phyloP scores from a whole-genome alignment of 1,139 yeast genomes.

The Starmera stellimalicola region DNA sequence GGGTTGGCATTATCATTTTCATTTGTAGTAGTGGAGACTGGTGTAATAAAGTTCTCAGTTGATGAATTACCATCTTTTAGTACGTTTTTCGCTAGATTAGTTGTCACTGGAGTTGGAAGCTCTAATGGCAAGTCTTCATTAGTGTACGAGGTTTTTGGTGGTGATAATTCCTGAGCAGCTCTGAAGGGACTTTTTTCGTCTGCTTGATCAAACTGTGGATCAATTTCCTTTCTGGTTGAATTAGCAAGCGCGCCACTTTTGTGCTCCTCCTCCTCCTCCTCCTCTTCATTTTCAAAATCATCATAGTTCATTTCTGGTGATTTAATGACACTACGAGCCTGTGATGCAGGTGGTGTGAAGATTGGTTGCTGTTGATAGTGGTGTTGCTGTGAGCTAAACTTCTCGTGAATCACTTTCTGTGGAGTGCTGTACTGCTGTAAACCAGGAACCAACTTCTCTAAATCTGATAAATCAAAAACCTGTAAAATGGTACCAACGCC shows the following conservation, averaged over 20 bases:
- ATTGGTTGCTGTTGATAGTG: constrained; percentile 7
- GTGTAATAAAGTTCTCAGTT: neutral
- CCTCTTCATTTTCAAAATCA: neutral
- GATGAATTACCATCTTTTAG: neutral
- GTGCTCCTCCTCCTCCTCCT: neutral
- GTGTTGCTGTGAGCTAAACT: constrained; percentile 8
- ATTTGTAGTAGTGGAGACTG: constrained; percentile 2
- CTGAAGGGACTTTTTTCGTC: constrained; percentile 2
- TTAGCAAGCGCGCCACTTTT: neutral
- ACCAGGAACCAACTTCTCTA: constrained; percentile 26
- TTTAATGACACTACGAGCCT: neutral
- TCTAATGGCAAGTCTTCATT: constrained; percentile 17
- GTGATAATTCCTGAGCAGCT: neutral
- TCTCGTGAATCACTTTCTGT: constrained; percentile 9
- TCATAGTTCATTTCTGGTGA: neutral
- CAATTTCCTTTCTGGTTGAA: neutral
- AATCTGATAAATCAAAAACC: constrained; percentile 42
- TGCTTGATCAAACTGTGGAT: neutral
- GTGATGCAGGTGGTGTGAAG: constrained; percentile 11
- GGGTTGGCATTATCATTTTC: constrained; percentile 1
- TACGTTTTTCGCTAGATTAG: constrained; percentile 2
- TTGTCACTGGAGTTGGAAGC: constrained; percentile 15
- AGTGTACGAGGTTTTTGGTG: constrained; percentile 5
- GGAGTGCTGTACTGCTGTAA: constrained; percentile 19
- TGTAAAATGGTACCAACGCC: constrained; percentile 53